Base-by-base conservation (phyloP, 1,139 yeast genomes). In the Pneumocystis canis region DNA sequence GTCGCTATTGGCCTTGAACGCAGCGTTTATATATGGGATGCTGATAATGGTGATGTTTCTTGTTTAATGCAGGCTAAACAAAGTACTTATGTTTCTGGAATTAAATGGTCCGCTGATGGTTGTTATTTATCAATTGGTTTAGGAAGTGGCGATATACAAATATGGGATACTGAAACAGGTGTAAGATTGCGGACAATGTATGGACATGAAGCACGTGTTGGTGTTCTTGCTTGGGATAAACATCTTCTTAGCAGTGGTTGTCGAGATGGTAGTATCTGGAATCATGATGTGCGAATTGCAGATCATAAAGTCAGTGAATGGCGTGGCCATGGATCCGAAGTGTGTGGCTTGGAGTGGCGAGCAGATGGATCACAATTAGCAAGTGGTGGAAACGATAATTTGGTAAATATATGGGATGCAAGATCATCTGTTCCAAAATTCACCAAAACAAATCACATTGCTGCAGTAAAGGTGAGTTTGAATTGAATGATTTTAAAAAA, bases 331-430 rank as follows among this genome's bases (percentile, higher is more conserved):
- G 77, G 80, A 64, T 96, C 95, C 2, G 98, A 92, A 74, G 85
- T 92, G 35, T 92, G 98, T 76, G 98, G 98, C 0, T 77, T 92
- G 53, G 87, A 86, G 68, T 92, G 95, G 82, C 81, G 92, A 66
- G 70, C 77, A 3, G 97, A 90, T 72, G 97, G 97, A 1, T 77
- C 81, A 66, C 95, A 88, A 72, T 79, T 90, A 67, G 95, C 95
- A 1, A 83, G 90, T 11, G 98, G 98, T 16, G 97, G 97, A 37
- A 92, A 92, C 73, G 98, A 92, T 73, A 92, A 92, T 72, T 76
- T 90, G 30, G 96, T 92, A 20, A 86, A 89, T 72, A 85, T 92
- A 63, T 92, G 98, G 98, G 98, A 92, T 72, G 87, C 87, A 1
- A 81, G 97, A 67, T 80, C 84, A n/a, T 70, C 78, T 4, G 77